phyloP scores from a whole-genome alignment of 208 protist species.

The Phytomonas francai region DNA sequence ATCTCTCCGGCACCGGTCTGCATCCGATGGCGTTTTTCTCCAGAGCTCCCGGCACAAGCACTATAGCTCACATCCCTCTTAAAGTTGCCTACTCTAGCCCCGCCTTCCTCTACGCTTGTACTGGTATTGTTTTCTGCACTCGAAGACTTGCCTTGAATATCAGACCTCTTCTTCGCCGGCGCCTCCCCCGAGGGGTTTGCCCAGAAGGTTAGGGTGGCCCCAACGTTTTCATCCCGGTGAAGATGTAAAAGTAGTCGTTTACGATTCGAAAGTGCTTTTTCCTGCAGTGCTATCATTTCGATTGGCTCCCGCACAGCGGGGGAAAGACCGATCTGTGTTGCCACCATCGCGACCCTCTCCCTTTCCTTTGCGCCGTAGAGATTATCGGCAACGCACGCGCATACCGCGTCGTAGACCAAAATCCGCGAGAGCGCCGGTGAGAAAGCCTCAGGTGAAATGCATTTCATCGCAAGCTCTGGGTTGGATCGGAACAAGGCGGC shows the following conservation, averaged over 20 bases:
- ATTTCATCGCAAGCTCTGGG: slow-evolving; percentile 17
- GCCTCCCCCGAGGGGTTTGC: neutral
- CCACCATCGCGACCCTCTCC: slow-evolving; percentile 43
- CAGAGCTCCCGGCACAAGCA: neutral
- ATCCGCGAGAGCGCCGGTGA: slow-evolving; percentile 39
- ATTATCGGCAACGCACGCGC: slow-evolving; percentile 44
- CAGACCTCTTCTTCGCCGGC: neutral
- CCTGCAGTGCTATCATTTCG: slow-evolving; percentile 49
- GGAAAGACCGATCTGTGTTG: slow-evolving; percentile 48
- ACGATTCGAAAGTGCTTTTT: slow-evolving; percentile 38
- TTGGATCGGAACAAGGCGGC: neutral
- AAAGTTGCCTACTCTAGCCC: neutral
- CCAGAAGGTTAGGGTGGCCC: slow-evolving; percentile 3
- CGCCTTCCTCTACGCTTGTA: neutral
- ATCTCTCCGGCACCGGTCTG: neutral
- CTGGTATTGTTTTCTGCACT: neutral
- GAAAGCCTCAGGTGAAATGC: slow-evolving; percentile 36
- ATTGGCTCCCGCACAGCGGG: slow-evolving; percentile 52
- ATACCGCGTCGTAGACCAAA: slow-evolving; percentile 64
- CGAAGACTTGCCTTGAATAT: neutral
- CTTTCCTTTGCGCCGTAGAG: slow-evolving; percentile 41
- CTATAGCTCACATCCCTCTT: neutral
- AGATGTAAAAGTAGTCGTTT: slow-evolving; percentile 36
- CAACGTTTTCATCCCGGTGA: slow-evolving; percentile 7
- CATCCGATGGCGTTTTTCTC: neutral